Percentiles rank a stretch among this genome's conserved stretches.
Conservation (phyloP, 805 yeast species). For the Wickerhamomyces chaumierensis region DNA sequence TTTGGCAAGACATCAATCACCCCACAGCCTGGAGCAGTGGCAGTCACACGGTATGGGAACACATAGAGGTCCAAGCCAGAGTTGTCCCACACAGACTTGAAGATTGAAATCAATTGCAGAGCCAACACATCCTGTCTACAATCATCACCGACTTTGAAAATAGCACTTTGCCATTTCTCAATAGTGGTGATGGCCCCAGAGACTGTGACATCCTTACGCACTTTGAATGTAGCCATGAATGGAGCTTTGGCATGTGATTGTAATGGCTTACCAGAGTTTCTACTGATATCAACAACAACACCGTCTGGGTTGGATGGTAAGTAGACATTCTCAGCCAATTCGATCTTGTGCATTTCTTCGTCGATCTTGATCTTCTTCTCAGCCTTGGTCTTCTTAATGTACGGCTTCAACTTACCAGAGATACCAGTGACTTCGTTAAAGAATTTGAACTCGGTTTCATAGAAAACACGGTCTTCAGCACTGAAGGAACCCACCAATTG, state of each 20-base stretch:
- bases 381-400: conserved; percentile 85
- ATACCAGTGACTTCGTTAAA: conserved; percentile 87
- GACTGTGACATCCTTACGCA: conserved; percentile 43
- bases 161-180: conserved; percentile 87
- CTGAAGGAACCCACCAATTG: conserved; percentile 54
- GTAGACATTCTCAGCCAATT: conserved; percentile 73
- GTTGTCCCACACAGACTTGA: conserved; percentile 80
- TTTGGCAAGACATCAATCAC: conserved; percentile 96
- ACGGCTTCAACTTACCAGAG: conserved; percentile 92
- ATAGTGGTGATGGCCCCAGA: conserved; percentile 29
- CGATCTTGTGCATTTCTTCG: conserved; percentile 80
- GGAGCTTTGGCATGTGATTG: conserved; percentile 99
- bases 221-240: conserved; percentile 90
- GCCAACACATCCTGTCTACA: conserved; percentile 97
- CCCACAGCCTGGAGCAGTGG: conserved; percentile 99
- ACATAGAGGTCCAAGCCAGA: conserved; percentile 86
- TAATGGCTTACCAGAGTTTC: conserved; percentile 86
- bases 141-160: conserved; percentile 98
- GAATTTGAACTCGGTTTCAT: conserved; percentile 76
- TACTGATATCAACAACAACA: conserved; percentile 77
- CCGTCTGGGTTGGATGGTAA: conserved; percentile 97
- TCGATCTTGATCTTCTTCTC: conserved; percentile 95
- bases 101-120: conserved; percentile 80
- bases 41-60: conserved; percentile 91
- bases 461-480: conserved; percentile 50